These are phyloP conservation scores for Geotrichum restrictum DNA, from an alignment of 1,139 yeast species.

Conservation along the genomic window DNA sequence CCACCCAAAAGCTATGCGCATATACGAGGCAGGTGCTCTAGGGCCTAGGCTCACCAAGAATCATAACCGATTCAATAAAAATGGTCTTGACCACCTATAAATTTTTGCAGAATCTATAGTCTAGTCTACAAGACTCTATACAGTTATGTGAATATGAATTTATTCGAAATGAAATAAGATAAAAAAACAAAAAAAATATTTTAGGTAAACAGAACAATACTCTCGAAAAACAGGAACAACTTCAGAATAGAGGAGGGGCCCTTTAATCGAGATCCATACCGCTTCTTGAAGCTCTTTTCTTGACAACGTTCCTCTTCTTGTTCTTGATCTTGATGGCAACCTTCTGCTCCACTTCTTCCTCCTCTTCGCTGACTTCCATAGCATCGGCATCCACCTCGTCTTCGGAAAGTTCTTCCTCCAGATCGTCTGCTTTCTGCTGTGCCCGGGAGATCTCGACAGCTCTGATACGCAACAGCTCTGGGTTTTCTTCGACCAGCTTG, in stretches of 20 bases:
- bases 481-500: constrained; percentile 82
- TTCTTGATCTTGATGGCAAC: constrained; percentile 74
- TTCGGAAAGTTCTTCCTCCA: constrained; percentile 46
- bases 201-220: background rate
- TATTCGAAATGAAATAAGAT: background rate
- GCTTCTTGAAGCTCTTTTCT: constrained; percentile 5
- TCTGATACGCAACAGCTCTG: constrained; percentile 84
- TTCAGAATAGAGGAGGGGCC: background rate
- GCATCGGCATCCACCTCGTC: constrained; percentile 45
- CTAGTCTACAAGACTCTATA: no score
- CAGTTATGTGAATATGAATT: background rate
- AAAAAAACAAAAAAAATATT: constrained; percentile 1
- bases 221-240: background rate
- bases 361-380: constrained; percentile 45
- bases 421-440: constrained; percentile 56
- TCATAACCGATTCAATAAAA: no score
- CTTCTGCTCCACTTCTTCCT: constrained; percentile 48
- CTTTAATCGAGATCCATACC: constrained; percentile 6
- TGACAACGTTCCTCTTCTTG: constrained; percentile 38
- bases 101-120: no score
- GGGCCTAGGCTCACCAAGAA: no score
- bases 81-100: no score
- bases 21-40: no score
- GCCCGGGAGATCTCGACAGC: constrained; percentile 85
- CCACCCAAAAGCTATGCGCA: no score